Conservation (phyloP, 371 early-diverging fungal species). For the Syncephalastrum monosporum region DNA sequence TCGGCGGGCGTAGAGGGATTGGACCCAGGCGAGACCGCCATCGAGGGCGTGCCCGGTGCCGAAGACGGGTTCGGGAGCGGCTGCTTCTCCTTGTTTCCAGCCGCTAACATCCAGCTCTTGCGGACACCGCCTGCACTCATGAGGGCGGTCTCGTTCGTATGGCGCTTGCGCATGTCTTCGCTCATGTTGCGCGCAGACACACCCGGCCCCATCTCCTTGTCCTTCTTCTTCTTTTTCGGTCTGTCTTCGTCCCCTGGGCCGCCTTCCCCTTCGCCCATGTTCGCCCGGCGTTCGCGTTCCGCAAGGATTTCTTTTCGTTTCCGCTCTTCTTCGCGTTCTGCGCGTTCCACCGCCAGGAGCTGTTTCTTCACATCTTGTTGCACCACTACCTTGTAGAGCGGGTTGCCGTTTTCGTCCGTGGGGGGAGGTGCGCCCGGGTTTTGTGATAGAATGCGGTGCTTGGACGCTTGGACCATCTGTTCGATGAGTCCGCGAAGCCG, state of each 20-base stretch:
- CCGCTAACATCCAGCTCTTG: constrained; percentile 78
- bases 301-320: constrained; percentile 52
- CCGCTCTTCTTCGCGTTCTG: constrained; percentile 68
- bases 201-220: constrained; percentile 53
- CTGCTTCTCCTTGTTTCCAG: constrained; percentile 11
- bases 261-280: constrained; percentile 48
- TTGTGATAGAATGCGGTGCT: constrained; percentile 63
- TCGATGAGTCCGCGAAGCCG: constrained; percentile 65
- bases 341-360: constrained; percentile 70
- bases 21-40: not conserved
- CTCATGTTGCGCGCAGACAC: constrained; percentile 65
- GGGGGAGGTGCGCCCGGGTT: constrained; percentile 61
- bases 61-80: constrained; percentile 5
- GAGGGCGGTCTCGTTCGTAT: constrained; percentile 72
- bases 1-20: not conserved
- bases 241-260: constrained; percentile 40
- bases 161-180: constrained; percentile 68
- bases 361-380: constrained; percentile 72
- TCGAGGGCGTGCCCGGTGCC: constrained; percentile 1
- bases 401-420: constrained; percentile 53
- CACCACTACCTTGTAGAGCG: constrained; percentile 66
- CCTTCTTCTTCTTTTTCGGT: constrained; percentile 56
- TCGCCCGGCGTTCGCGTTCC: constrained; percentile 47
- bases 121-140: constrained; percentile 65
- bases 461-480: constrained; percentile 66